Evolutionary conservation across 768 basidiomycete species (phyloP).

Genomic region (Bullera alba): DNA sequence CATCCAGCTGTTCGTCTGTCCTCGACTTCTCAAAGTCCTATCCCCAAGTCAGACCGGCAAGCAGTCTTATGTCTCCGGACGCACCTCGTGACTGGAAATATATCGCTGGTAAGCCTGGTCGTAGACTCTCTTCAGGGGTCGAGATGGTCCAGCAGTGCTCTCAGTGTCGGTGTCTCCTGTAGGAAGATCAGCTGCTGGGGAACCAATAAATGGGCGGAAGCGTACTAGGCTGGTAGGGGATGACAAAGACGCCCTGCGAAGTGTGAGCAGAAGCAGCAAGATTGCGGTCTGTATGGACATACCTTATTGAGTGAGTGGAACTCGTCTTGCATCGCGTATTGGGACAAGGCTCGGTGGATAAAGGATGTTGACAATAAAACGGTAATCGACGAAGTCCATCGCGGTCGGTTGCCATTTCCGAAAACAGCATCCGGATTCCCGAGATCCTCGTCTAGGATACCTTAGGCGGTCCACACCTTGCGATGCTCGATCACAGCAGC

Average conservation of each 20-base stretch:
- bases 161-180: background rate
- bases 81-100: conserved; percentile 12
- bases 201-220: background rate
- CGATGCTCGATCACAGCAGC: no score
- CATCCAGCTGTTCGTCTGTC: conserved; percentile 29
- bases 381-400: no score
- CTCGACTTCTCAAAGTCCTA: conserved; percentile 19
- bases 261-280: no score
- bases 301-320: no score
- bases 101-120: conserved; percentile 8
- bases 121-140: conserved; percentile 12
- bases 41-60: background rate
- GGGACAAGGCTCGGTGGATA: no score
- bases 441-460: no score
- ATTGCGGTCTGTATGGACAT: no score
- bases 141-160: conserved; percentile 19
- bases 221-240: conserved; percentile 15
- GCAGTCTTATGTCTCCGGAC: background rate
- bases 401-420: no score
- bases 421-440: no score
- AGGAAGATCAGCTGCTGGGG: background rate
- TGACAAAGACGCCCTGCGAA: conserved; percentile 30
- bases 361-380: no score
- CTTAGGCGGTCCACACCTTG: no score
- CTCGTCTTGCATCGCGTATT: no score